Base-by-base conservation (phyloP, 495 filamentous ascomycete species). In the Talaromyces wortmannii region DNA sequence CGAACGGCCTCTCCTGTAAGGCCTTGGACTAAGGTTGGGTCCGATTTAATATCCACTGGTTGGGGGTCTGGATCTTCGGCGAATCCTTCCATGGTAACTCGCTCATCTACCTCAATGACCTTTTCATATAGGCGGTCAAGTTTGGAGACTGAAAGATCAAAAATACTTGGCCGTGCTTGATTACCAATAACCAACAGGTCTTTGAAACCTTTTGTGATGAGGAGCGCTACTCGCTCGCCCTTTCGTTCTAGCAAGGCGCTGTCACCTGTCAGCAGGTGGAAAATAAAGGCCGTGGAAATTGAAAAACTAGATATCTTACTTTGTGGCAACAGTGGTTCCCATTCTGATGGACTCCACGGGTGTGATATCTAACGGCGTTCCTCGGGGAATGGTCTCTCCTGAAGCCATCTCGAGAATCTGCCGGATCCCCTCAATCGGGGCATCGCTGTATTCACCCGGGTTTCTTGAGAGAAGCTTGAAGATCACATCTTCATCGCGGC, bases 391-490 rank as follows among this genome's bases (percentile, higher is more conserved):
- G 43, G 91, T 79, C 48, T 82, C 74, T 42, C 81, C 78, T 5
- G 85, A 85, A 58, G 95, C 95, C 70, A 74, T 55, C 50, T 80
- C 15, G 17, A 48, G 7, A 55, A 67, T 67, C 68, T 73, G 12
- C 43, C 52, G 5, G 23, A 55, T 31, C 36, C 56, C 16, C 42
- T 67, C 11, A 49, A 45, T 83, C 3, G 91, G 91, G 2, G 91
- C 91, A 80, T 96, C 91, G 50, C 83, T 77, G 61, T 96, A 96
- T 67, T 96, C 92, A 53, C 82, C 77, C 47, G 91, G 91, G 66
- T 96, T 91, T 48, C 92, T 89, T n/a, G 89, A 94, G 5, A 96
- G 81, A 0, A 96, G 76, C 68, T 96, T 96, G 63, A 96, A 83
- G 53, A 96, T 83, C 46, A 95, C 78, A 62, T 92, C 86, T 55